Base-by-base conservation (phyloP, 441 rosid species). In the Populus hybrid region DNA sequence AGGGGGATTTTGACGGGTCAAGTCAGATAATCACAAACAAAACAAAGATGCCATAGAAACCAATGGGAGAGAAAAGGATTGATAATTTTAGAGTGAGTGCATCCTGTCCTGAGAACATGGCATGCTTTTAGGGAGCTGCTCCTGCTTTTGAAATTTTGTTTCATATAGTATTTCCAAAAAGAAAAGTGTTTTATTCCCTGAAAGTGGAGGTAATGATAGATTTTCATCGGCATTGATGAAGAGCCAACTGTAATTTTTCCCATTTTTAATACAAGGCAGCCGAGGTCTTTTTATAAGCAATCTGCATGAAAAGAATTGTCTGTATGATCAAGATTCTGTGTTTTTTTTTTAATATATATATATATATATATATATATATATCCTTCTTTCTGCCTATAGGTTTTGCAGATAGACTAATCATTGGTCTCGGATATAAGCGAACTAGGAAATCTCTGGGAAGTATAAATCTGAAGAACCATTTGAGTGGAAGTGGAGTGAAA, bases 61-160 rank as follows among this genome's bases (percentile, higher is more conserved):
- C 71, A 71, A 75, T 71, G 67, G 40, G 57, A 50, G 57, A 16
- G 57, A 50, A 50, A 50, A 14, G 57, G 57, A 50, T 50, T 50
- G 57, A 50, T 50, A 50, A 50, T 50, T 50, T 50, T 50, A 50
- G 57, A 50, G 57, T 1, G 32, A 30, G 12, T 64, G 74, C 74
- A 61, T 36, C 75, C 67, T 64, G 77, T 63, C 72, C 74, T 7
- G 35, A 61, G 75, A 82, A 80, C 82, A 72, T 75, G 84, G 83
- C 84, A 83, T 81, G 80, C 72, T 78, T 81, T 72, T 12, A 70
- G 83, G 85, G 79, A 77, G 63, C 73, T 81, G 86, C 86, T 76
- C 10, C 70, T 68, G 23, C 34, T 73, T 74, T 73, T 59, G 21
- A 14, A 21, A 61, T 77, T 46, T 11, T 65, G 61, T 30, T 69